A percentile compares a stretch with the other conserved stretches of the same genome.
phyloP scores from a whole-genome alignment of 1,139 yeast species.

The Sugiyamaella castrensis region DNA sequence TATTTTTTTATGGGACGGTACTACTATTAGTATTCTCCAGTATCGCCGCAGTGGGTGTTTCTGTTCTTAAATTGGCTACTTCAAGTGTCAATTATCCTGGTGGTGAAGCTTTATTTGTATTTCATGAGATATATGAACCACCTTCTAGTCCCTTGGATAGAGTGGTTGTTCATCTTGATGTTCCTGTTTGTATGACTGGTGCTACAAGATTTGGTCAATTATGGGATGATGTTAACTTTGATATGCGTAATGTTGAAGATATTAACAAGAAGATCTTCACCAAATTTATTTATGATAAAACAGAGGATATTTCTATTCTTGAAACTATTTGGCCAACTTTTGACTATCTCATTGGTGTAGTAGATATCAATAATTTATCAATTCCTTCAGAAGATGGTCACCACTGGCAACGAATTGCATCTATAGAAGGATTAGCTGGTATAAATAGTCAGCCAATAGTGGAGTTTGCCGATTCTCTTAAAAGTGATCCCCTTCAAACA shows the following conservation, averaged over 20 bases:
- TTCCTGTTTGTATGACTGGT: slow-evolving; percentile 86
- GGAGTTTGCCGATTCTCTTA: not conserved
- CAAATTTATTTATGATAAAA: slow-evolving; percentile 64
- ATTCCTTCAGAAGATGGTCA: slow-evolving; percentile 27
- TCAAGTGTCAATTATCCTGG: slow-evolving; percentile 89
- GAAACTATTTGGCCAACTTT: slow-evolving; percentile 50
- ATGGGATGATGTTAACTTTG: slow-evolving; percentile 28
- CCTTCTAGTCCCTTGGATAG: slow-evolving; percentile 13
- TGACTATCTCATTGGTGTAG: slow-evolving; percentile 56
- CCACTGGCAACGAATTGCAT: slow-evolving; percentile 43
- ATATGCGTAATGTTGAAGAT: slow-evolving; percentile 6
- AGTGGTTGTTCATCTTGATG: slow-evolving; percentile 63
- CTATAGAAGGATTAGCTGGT: slow-evolving; percentile 40
- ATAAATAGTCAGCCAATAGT: slow-evolving; percentile 28
- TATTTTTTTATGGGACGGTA: slow-evolving; percentile 1
- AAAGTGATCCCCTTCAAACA: not conserved
- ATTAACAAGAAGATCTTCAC: slow-evolving; percentile 19
- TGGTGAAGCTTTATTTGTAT: slow-evolving; percentile 61
- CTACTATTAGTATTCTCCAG: slow-evolving; percentile 33
- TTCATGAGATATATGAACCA: slow-evolving; percentile 44
- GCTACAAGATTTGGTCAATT: slow-evolving; percentile 69
- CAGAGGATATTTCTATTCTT: slow-evolving; percentile 51
- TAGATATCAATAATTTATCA: slow-evolving; percentile 30
- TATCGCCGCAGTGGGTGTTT: slow-evolving; percentile 42
- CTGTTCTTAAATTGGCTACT: slow-evolving; percentile 54